A percentile compares a stretch with the other conserved stretches of the same genome.
Evolutionary conservation across 75 land plant species (phyloP).

Genomic region (Pinus taeda): DNA sequence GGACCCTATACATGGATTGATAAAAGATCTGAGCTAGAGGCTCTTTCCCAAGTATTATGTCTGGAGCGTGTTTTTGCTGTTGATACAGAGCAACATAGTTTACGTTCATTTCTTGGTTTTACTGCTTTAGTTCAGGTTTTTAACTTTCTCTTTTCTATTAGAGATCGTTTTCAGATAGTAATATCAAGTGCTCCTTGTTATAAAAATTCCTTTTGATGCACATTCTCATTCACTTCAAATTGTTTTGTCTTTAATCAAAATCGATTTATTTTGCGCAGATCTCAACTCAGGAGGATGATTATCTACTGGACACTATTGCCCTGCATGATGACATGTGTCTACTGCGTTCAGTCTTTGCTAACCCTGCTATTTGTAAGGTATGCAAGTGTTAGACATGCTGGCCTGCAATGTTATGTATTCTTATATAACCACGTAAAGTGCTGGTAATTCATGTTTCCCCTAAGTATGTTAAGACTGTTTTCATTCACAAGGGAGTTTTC

Average conservation of each 20-base stretch:
- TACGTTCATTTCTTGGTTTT: slow-evolving; percentile 88
- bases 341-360: slow-evolving; percentile 73
- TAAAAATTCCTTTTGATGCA: neutral
- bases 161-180: neutral
- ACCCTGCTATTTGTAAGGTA: slow-evolving; percentile 90
- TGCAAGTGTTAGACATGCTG: neutral
- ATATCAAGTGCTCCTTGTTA: neutral
- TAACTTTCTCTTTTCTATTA: neutral
- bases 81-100: slow-evolving; percentile 94
- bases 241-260: neutral
- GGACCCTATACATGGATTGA: slow-evolving; percentile 70
- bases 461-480: slow-evolving; percentile 1
- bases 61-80: slow-evolving; percentile 70
- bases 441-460: neutral
- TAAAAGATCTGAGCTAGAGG: slow-evolving; percentile 45
- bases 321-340: slow-evolving; percentile 83
- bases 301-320: slow-evolving; percentile 81
- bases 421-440: neutral
- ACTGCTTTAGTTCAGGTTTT: slow-evolving; percentile 91
- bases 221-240: neutral
- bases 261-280: slow-evolving; percentile 39
- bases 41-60: slow-evolving; percentile 43
- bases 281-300: slow-evolving; percentile 77
- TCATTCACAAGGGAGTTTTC: neutral
- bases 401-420: neutral